phyloP scores from a whole-genome alignment of 805 yeast species.

The Candida xiaguanensis region DNA sequence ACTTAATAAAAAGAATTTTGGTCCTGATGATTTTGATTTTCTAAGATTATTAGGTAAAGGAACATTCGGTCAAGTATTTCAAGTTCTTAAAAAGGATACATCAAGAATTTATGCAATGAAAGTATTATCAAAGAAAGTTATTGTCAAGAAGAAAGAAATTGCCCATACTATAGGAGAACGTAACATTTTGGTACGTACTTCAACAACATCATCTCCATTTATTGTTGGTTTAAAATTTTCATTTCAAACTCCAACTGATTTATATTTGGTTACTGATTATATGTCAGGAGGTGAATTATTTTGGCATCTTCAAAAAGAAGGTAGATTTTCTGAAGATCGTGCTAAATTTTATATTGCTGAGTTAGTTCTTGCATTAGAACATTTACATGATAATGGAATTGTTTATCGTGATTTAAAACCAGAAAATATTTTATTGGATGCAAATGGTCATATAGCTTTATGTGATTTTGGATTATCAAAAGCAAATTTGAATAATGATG shows the following conservation, averaged over 20 bases:
- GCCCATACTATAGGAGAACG: constrained; percentile 98
- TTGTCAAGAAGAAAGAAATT: constrained; percentile 94
- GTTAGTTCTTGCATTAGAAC: constrained; percentile 87
- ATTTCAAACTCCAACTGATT: constrained; percentile 90
- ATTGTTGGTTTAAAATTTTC: constrained; percentile 95
- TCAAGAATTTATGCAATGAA: constrained; percentile 96
- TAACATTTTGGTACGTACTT: constrained; percentile 88
- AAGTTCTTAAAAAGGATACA: constrained; percentile 88
- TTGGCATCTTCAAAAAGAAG: constrained; percentile 96
- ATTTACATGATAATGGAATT: constrained; percentile 90
- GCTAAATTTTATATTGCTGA: constrained; percentile 98
- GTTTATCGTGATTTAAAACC: constrained; percentile 97
- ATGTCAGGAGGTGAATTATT: constrained; percentile 98
- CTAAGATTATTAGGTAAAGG: constrained; percentile 91
- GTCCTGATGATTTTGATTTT: constrained; percentile 93
- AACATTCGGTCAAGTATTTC: constrained; percentile 96
- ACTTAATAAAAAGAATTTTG: constrained; percentile 71
- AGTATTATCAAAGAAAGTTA: constrained; percentile 88
- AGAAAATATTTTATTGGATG: constrained; percentile 91
- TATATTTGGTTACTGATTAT: constrained; percentile 91
- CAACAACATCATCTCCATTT: constrained; percentile 84
- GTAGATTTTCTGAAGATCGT: constrained; percentile 86
- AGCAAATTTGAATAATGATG: constrained; percentile 80
- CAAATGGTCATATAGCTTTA: constrained; percentile 94
- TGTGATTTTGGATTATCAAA: constrained; percentile 97